Evolutionary conservation across 2,329 filamentous ascomycete genomes (phyloP), one percentile per base, ranked within the genome.

Genomic region (Fusarium sacchari): DNA sequence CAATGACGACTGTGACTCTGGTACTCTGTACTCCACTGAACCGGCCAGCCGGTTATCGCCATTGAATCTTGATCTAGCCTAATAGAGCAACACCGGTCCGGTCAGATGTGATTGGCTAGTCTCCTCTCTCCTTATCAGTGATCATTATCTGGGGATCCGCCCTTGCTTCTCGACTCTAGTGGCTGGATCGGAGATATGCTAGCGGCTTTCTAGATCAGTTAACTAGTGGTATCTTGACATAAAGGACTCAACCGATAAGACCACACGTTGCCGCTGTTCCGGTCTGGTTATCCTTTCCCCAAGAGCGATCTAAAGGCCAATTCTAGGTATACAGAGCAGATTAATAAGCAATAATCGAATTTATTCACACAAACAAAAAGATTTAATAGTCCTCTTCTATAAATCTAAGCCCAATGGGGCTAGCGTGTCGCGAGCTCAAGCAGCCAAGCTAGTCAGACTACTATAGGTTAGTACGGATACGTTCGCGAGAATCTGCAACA

Each of bases 151-250:
- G 32, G 20, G 30, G 18, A 2, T 36, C 37, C 58, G 24, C 58
- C 6, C 36, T n/a, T 20, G 10, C 28, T 24, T 28, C 37, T 53
- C 5, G 3, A 22, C n/a, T 26, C 13, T 42, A 1, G 7, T 34
- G 47, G 47, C 14, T 37, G 47, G 30, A 37, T 61, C 28, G 24
- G 47, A 55, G 46, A 53, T 60, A 53, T 37, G 32, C 42, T 59
- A 49, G 42, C 3, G 53, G 30, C 39, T 12, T 8, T 26, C 0
- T 4, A 22, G 14, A 7, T n/a, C n/a, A n/a, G n/a, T n/a, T 7
- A 26, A 28, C 5, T 34, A 50, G 30, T 10, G 14, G 14, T 53
- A 37, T 53, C 34, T 53, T 17, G 32, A 46, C 20, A 24, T 28
- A 7, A 6, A 5, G 5, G 32, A 32, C 13, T 14, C 32, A 32